These are phyloP conservation scores for Trichophyton equinum DNA, from an alignment of 2,329 filamentous ascomycete genomes.

Conservation along the genomic window DNA sequence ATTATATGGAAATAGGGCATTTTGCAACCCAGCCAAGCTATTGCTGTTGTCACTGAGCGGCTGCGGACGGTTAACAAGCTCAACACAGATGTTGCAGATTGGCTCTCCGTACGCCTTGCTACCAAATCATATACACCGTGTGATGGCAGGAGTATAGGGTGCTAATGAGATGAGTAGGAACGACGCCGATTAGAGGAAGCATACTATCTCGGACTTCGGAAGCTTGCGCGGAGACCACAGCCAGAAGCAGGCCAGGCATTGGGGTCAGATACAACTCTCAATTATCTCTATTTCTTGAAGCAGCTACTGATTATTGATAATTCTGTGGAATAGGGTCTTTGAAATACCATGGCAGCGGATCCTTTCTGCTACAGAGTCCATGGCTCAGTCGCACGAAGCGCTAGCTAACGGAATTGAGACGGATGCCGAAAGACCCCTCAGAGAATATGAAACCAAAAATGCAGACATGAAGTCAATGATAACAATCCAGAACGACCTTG, in stretches of 20 bases:
- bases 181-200: conserved; percentile 81
- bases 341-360: conserved; percentile 83
- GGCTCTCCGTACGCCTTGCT: conserved; percentile 63
- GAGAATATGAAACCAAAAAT: conserved; percentile 58
- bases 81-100: conserved; percentile 88
- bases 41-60: conserved; percentile 70
- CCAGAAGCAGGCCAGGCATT: conserved; percentile 68
- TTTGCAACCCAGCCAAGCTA: conserved; percentile 71
- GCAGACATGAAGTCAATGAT: conserved; percentile 67
- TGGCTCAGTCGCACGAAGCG: conserved; percentile 71
- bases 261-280: conserved; percentile 50
- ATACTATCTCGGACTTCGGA: conserved; percentile 71
- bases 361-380: conserved; percentile 61
- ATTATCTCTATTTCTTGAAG: neutral
- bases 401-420: conserved; percentile 72
- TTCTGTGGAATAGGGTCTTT: conserved; percentile 55
- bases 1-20: conserved; percentile 45
- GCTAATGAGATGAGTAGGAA: conserved; percentile 48
- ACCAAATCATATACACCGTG: neutral
- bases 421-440: conserved; percentile 75
- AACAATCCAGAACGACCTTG: conserved; percentile 69
- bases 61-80: conserved; percentile 74
- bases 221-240: conserved; percentile 60
- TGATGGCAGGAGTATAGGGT: neutral
- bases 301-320: conserved; percentile 8